Conservation (phyloP, 2,329 filamentous ascomycete species). For the Fusarium agapanthi region DNA sequence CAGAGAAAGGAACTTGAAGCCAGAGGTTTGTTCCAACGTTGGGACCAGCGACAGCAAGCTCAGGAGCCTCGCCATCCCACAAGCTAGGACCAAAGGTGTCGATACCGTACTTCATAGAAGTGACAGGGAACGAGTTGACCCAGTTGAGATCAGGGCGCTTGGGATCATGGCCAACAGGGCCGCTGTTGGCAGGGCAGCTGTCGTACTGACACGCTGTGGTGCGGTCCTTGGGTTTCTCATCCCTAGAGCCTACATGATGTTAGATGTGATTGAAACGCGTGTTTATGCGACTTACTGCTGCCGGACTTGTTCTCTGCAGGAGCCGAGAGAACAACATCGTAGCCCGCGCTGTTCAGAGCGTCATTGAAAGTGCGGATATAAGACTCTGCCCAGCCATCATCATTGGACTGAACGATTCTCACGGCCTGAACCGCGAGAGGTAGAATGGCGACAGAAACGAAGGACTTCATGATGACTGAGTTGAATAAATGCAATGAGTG, state of each 20-base stretch:
- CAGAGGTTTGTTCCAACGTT: conserved; percentile 69
- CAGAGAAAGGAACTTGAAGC: conserved; percentile 65
- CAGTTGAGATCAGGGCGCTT: conserved; percentile 66
- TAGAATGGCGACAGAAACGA: conserved; percentile 34
- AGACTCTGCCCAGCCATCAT: conserved; percentile 78
- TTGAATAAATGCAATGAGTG: conserved; percentile 11
- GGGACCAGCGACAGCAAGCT: conserved; percentile 72
- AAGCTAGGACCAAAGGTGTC: conserved; percentile 61
- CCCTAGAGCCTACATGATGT: conserved; percentile 58
- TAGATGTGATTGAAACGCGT: not conserved
- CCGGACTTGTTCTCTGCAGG: conserved; percentile 75
- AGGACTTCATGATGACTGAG: conserved; percentile 39
- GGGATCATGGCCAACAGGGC: conserved; percentile 64
- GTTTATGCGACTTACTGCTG: conserved; percentile 53
- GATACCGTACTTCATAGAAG: conserved; percentile 70
- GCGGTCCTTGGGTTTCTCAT: conserved; percentile 56
- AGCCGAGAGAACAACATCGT: conserved; percentile 70
- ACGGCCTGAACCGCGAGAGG: conserved; percentile 46
- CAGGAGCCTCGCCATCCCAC: conserved; percentile 62
- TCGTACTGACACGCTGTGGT: conserved; percentile 65
- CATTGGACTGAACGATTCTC: conserved; percentile 72
- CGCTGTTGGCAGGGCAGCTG: conserved; percentile 66
- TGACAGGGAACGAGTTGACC: conserved; percentile 76
- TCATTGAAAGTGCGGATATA: conserved; percentile 70
- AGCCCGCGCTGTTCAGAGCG: conserved; percentile 61